phyloP scores from a whole-genome alignment of 176 grass and related monocot genomes.

The Oryza nivara region DNA sequence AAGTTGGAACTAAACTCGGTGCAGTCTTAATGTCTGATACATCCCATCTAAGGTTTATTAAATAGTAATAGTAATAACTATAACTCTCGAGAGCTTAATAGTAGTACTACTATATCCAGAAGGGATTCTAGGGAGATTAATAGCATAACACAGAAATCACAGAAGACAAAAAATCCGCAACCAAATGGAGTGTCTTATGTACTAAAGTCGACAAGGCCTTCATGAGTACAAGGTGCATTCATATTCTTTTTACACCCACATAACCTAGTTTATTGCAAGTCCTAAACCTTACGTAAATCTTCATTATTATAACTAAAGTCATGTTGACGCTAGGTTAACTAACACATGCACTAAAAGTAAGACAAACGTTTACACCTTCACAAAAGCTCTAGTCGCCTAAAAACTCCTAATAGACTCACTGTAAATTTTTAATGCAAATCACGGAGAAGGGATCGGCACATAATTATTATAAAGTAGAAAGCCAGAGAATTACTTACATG shows the following conservation, averaged over 20 bases:
- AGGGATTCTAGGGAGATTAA: background rate
- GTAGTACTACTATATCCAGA: background rate
- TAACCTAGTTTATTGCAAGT: background rate
- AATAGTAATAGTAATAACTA: background rate
- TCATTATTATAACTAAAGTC: background rate
- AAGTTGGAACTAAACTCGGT: background rate
- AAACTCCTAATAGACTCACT: no score
- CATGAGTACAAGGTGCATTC: background rate
- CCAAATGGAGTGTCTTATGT: background rate
- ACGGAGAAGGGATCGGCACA: background rate
- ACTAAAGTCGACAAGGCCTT: background rate
- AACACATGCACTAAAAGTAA: no score
- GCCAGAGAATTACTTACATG: background rate
- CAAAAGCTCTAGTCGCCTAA: no score
- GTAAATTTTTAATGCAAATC: background rate
- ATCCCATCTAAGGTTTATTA: background rate
- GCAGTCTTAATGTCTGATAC: background rate
- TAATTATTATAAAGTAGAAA: background rate
- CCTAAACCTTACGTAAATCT: background rate
- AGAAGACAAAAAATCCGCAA: background rate
- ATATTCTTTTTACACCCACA: background rate
- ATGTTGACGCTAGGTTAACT: no score
- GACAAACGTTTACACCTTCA: no score
- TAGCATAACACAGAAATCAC: background rate
- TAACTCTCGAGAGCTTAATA: background rate